Evolutionary conservation across 345 rosid species (phyloP).

Genomic region (Pugionium cornutum): DNA sequence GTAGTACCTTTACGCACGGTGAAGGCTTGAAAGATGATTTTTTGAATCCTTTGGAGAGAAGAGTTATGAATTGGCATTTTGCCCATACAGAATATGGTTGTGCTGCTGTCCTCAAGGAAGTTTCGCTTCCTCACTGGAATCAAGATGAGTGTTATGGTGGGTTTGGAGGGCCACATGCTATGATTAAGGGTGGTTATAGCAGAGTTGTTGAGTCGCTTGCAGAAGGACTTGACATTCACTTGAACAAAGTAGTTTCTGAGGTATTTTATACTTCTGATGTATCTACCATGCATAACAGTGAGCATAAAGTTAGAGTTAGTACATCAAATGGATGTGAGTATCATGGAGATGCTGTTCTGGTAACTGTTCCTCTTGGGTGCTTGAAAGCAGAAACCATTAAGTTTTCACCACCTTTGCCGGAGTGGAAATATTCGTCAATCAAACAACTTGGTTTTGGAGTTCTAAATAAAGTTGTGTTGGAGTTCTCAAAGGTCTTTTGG

Average conservation of each 20-base stretch:
- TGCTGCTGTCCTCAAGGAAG: constrained; percentile 92
- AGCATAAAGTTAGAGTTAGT: constrained; percentile 59
- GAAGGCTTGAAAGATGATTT: constrained; percentile 51
- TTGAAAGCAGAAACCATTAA: constrained; percentile 89
- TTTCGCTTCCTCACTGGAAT: constrained; percentile 98
- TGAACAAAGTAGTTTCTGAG: constrained; percentile 72
- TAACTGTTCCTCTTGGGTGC: constrained; percentile 98
- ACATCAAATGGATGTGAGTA: constrained; percentile 81
- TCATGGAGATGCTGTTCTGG: constrained; percentile 85
- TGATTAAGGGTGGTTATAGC: constrained; percentile 98
- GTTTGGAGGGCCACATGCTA: constrained; percentile 99
- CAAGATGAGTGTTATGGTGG: constrained; percentile 99
- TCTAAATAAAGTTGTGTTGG: constrained; percentile 91
- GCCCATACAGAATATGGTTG: constrained; percentile 99
- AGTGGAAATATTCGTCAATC: constrained; percentile 88
- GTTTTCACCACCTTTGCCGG: constrained; percentile 88
- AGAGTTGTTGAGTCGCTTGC: constrained; percentile 86
- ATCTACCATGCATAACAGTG: constrained; percentile 42
- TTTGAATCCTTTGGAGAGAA: constrained; percentile 92
- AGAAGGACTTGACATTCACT: constrained; percentile 62
- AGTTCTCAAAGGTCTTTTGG: constrained; percentile 93
- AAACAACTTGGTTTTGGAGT: constrained; percentile 97
- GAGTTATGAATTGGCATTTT: constrained; percentile 99
- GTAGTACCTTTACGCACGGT: constrained; percentile 43
- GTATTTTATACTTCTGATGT: constrained; percentile 60